These are phyloP conservation scores for Tilletia walkeri DNA, from an alignment of 1,284 basidiomycete species.

Conservation along the genomic window DNA sequence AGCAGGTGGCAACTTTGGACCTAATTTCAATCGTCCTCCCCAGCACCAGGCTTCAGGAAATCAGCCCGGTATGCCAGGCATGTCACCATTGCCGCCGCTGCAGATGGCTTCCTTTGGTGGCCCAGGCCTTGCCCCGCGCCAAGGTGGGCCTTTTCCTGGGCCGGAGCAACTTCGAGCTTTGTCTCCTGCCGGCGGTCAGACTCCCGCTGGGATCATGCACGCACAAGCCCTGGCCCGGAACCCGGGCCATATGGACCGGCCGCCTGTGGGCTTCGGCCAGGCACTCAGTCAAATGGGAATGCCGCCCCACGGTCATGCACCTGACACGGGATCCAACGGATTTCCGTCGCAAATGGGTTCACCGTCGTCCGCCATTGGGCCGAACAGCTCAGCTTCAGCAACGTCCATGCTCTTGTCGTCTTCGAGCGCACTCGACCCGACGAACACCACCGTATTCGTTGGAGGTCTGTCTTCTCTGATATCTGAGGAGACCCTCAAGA, in stretches of 20 bases:
- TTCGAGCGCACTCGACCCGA: conserved; percentile 44
- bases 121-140: background rate
- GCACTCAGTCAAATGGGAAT: background rate
- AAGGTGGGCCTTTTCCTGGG: background rate
- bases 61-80: background rate
- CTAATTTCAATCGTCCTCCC: background rate
- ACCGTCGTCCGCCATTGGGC: background rate
- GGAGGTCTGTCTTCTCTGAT: conserved; percentile 51
- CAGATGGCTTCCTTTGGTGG: background rate
- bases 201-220: conserved; percentile 3
- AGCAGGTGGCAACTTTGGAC: background rate
- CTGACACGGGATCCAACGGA: background rate
- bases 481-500: conserved; percentile 48
- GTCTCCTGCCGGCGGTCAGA: background rate
- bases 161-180: background rate
- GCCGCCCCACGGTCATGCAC: background rate
- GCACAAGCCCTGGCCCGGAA: background rate
- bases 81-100: background rate
- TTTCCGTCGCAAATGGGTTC: background rate
- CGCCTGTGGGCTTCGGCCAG: background rate
- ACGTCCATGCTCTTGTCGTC: conserved; percentile 9
- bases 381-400: conserved; percentile 1
- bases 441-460: conserved; percentile 55
- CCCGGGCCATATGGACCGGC: background rate
- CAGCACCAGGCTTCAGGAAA: background rate